A percentile compares a stretch with the other conserved stretches of the same genome.
phyloP scores from a whole-genome alignment of 441 rosid genomes.

The Jatropha multifida region DNA sequence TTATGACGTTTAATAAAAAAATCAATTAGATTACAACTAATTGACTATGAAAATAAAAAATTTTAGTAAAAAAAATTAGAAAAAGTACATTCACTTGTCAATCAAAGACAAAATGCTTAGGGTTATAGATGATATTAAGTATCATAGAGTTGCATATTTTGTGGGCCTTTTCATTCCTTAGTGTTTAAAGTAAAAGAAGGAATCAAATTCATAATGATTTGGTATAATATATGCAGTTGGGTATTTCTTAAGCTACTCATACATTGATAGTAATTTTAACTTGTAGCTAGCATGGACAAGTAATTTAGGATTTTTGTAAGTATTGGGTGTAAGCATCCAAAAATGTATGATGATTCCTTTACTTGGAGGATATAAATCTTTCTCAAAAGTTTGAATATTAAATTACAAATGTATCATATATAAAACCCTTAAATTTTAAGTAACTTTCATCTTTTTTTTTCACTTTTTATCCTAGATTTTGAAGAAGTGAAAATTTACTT shows the following conservation, averaged over 20 bases:
- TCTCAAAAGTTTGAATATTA: slow-evolving; percentile 6
- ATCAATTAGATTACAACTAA: no score
- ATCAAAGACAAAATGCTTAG: not conserved
- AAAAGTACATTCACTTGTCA: not conserved
- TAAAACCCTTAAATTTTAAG: not conserved
- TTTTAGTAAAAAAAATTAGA: not conserved
- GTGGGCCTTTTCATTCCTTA: not conserved
- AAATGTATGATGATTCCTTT: slow-evolving; percentile 27
- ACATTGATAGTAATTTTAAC: not conserved
- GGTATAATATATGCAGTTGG: not conserved
- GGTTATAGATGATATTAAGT: not conserved
- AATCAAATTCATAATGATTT: slow-evolving; percentile 6
- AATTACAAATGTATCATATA: not conserved
- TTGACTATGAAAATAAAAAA: not conserved
- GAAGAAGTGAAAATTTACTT: no score
- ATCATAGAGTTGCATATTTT: not conserved
- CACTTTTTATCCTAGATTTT: no score
- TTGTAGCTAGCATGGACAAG: not conserved
- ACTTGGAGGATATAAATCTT: slow-evolving; percentile 31
- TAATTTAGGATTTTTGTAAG: not conserved
- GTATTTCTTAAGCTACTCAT: slow-evolving; percentile 11
- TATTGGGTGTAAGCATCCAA: slow-evolving; percentile 16
- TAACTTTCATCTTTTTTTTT: not conserved
- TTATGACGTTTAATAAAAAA: no score
- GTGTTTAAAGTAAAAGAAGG: slow-evolving; percentile 8